Percentiles rank a stretch among this genome's conserved stretches.
Evolutionary conservation across 768 basidiomycete species (phyloP).

Genomic region (Suillus paluster): DNA sequence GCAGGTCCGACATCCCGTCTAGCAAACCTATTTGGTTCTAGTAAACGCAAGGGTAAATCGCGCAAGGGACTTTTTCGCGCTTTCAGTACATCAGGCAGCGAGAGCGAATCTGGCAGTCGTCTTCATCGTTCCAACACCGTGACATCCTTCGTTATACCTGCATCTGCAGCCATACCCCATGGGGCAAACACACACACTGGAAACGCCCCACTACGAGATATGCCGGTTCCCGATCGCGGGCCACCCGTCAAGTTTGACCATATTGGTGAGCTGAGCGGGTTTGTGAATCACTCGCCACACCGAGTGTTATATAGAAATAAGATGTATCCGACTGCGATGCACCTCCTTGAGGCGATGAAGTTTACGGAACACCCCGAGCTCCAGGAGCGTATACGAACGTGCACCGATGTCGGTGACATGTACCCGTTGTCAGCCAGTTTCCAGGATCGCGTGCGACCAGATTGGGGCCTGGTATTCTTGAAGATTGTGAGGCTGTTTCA

Average conservation of each 20-base stretch:
- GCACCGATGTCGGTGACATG: conserved; percentile 44
- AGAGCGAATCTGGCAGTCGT: conserved; percentile 20
- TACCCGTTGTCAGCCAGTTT: conserved; percentile 36
- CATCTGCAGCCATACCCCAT: conserved; percentile 4
- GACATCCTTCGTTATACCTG: conserved; percentile 28
- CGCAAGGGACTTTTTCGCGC: conserved; percentile 52
- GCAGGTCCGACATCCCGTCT: conserved; percentile 27
- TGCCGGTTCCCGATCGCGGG: conserved; percentile 24
- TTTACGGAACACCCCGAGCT: conserved; percentile 57
- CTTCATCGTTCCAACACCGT: conserved; percentile 25
- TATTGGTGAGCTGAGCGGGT: conserved; percentile 44
- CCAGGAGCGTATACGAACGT: conserved; percentile 58
- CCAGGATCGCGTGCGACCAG: conserved; percentile 46
- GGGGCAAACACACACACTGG: conserved; percentile 15
- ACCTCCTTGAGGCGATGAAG: conserved; percentile 79
- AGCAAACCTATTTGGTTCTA: conserved; percentile 25
- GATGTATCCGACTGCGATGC: conserved; percentile 70
- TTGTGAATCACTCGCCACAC: conserved; percentile 72
- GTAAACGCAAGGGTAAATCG: conserved; percentile 39
- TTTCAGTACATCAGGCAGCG: conserved; percentile 36
- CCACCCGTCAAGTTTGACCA: conserved; percentile 48
- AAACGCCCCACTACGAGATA: conserved; percentile 10
- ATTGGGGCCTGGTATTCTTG: conserved; percentile 61
- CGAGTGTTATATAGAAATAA: conserved; percentile 57
- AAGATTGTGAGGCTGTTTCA: conserved; percentile 41